Evolutionary conservation across 768 basidiomycete genomes (phyloP).

Genomic region (Clavulina sp.): DNA sequence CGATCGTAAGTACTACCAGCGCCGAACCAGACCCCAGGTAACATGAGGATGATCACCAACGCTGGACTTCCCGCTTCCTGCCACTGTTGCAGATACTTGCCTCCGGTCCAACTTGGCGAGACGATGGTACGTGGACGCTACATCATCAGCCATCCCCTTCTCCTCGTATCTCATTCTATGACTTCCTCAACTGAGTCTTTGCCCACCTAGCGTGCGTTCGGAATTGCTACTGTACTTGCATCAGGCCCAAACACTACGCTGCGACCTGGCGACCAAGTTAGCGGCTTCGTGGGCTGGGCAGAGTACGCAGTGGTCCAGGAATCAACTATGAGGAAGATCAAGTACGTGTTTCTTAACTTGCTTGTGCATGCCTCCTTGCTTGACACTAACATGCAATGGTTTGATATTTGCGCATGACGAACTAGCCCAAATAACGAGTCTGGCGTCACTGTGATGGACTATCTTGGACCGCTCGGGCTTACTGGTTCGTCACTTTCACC

Average conservation of each 20-base stretch:
- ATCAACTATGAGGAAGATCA: constrained; percentile 31
- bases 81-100: constrained; percentile 1
- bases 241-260: constrained; percentile 26
- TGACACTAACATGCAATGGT: constrained; percentile 22
- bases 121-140: constrained; percentile 32
- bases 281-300: constrained; percentile 41
- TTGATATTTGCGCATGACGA: neutral
- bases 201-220: constrained; percentile 14
- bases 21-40: constrained; percentile 25
- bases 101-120: constrained; percentile 39
- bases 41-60: neutral
- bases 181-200: neutral
- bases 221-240: constrained; percentile 31
- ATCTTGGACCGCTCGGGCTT: constrained; percentile 59
- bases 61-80: constrained; percentile 11
- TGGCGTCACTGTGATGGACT: constrained; percentile 54
- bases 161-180: too few relatives aligned
- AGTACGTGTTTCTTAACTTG: constrained; percentile 25
- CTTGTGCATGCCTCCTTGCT: neutral
- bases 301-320: constrained; percentile 52
- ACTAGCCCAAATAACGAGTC: constrained; percentile 24
- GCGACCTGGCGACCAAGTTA: neutral
- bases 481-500: constrained; percentile 32
- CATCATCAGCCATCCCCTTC: neutral
- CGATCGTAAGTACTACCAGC: constrained; percentile 43